Conservation (phyloP, 176 grass and related monocot species). For the Neostapfia colusana region DNA sequence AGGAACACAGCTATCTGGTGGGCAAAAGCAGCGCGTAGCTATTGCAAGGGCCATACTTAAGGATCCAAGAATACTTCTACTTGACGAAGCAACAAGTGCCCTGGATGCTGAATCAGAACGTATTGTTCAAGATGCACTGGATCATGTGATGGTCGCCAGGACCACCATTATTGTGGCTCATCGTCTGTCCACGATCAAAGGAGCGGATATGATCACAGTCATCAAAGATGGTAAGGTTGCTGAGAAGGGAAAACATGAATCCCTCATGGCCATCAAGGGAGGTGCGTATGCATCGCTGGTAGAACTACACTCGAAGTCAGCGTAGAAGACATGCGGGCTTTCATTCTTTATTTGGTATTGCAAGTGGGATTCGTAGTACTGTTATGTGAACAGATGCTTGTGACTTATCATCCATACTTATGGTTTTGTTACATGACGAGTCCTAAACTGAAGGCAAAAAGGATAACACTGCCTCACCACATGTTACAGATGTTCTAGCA, state of each 20-base stretch:
- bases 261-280: constrained; percentile 37
- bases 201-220: constrained; percentile 45
- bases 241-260: constrained; percentile 50
- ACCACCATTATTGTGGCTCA: constrained; percentile 64
- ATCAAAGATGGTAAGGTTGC: constrained; percentile 48
- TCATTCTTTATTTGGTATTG: neutral
- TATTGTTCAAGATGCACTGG: constrained; percentile 49
- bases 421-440: neutral
- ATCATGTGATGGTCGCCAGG: constrained; percentile 40
- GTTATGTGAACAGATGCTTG: neutral
- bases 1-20: constrained; percentile 57
- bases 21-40: constrained; percentile 59
- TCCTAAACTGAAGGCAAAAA: neutral
- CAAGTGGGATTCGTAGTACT: neutral
- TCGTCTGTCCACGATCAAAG: constrained; percentile 56
- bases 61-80: constrained; percentile 53
- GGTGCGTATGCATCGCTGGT: constrained; percentile 50
- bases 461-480: neutral
- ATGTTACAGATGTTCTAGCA: neutral
- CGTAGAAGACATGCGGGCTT: neutral
- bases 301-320: constrained; percentile 33
- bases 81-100: constrained; percentile 59
- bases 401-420: neutral
- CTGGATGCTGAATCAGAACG: constrained; percentile 61
- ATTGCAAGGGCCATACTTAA: constrained; percentile 61